A percentile compares a stretch with the other conserved stretches of the same genome.
Conservation (phyloP, 225 moss, liverwort and hornwort species). For the Bryum argenteum region DNA sequence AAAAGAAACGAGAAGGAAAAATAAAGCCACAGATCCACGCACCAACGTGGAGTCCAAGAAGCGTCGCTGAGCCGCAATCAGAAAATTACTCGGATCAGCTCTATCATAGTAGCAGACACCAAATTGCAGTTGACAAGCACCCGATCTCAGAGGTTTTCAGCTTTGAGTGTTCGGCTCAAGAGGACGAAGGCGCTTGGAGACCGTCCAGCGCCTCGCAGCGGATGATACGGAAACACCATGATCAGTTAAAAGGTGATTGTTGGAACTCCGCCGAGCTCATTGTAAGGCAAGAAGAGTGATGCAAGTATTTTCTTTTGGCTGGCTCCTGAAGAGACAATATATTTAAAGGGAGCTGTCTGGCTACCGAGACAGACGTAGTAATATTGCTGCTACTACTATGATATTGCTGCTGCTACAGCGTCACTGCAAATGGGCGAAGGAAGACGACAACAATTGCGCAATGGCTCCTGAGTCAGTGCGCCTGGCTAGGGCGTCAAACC, state of each 20-base stretch:
- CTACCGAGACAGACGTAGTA: background rate
- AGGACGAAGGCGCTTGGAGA: background rate
- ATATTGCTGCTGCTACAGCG: background rate
- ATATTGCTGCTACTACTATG: background rate
- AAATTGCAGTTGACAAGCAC: background rate
- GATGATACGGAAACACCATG: conserved; percentile 49
- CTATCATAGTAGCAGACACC: conserved; percentile 2
- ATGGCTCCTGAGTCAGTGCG: background rate
- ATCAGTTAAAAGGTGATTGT: background rate
- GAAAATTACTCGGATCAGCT: conserved; percentile 10
- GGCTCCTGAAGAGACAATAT: background rate
- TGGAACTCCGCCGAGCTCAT: background rate
- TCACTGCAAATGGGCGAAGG: background rate
- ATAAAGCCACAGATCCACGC: background rate
- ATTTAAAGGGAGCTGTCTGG: background rate
- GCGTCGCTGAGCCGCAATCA: conserved; percentile 22
- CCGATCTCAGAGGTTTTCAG: conserved; percentile 14
- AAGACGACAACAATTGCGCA: background rate
- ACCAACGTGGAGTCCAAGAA: conserved; percentile 35
- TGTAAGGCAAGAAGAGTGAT: background rate
- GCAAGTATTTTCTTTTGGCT: too few species aligned
- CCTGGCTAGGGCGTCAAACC: conserved; percentile 9
- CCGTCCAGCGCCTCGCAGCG: conserved; percentile 32
- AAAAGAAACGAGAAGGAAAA: background rate
- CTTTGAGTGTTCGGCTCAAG: background rate